phyloP scores from a whole-genome alignment of 2,329 filamentous ascomycete genomes.

The Colletotrichum eremochloae region DNA sequence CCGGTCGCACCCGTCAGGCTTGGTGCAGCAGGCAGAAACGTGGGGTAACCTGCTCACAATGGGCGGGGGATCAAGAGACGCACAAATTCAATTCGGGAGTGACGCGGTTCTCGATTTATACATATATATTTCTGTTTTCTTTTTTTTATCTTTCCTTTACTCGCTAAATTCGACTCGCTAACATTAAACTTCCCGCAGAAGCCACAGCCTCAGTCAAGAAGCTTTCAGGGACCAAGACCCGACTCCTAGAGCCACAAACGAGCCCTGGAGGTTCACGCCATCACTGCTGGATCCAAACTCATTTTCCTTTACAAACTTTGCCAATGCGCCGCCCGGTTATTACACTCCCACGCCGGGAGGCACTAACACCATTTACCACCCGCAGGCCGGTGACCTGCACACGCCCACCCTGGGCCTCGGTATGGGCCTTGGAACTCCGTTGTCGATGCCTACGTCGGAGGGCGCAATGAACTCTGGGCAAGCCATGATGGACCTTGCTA shows the following conservation, averaged over 20 bases:
- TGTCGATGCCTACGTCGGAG: constrained; percentile 81
- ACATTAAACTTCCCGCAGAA: constrained; percentile 56
- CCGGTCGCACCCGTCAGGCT: constrained; percentile 22
- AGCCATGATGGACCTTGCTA: constrained; percentile 73
- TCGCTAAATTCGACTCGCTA: constrained; percentile 19
- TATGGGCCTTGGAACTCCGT: constrained; percentile 83
- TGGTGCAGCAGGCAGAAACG: constrained; percentile 33
- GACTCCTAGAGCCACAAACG: constrained; percentile 82
- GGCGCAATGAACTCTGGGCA: constrained; percentile 72
- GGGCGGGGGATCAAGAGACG: constrained; percentile 15
- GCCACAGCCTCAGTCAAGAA: constrained; percentile 55
- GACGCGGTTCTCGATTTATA: not conserved
- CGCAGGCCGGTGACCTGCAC: constrained; percentile 87
- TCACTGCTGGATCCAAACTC: constrained; percentile 89
- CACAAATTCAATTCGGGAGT: not conserved
- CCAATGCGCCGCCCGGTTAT: constrained; percentile 84
- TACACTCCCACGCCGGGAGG: constrained; percentile 90
- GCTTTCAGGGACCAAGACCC: constrained; percentile 80
- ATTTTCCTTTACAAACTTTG: constrained; percentile 83
- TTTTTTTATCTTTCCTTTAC: not conserved
- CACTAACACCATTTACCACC: constrained; percentile 84
- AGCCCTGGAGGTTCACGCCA: constrained; percentile 89
- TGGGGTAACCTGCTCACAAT: constrained; percentile 17
- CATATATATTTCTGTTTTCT: not conserved
- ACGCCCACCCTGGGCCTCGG: constrained; percentile 82